Evolutionary conservation across 2,329 filamentous ascomycete genomes (phyloP).

Genomic region (Clonostachys sp.): DNA sequence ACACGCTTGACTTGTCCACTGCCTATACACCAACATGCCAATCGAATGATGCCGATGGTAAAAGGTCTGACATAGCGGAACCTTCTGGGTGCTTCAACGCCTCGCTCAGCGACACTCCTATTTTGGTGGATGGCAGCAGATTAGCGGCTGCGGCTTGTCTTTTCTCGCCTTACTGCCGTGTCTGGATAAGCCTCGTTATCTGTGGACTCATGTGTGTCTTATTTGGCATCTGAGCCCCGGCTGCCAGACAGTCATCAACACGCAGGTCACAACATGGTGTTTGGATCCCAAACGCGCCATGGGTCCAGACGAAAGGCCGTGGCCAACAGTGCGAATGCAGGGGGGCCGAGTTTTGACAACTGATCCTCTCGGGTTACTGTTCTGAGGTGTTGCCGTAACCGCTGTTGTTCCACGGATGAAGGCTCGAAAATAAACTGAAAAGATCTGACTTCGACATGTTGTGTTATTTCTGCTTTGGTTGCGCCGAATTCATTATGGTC

Average conservation of each 20-base stretch:
- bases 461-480: neutral
- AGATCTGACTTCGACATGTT: constrained; percentile 54
- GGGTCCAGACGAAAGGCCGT: constrained; percentile 55
- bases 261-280: constrained; percentile 47
- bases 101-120: neutral
- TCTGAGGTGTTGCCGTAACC: constrained; percentile 30
- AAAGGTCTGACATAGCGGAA: constrained; percentile 56
- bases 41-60: constrained; percentile 55
- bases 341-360: neutral
- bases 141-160: neutral
- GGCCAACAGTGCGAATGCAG: constrained; percentile 34
- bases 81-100: constrained; percentile 27
- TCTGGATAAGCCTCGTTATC: neutral
- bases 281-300: constrained; percentile 27
- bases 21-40: neutral
- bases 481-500: neutral
- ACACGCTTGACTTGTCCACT: neutral
- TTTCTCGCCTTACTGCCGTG: neutral
- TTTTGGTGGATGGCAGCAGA: neutral
- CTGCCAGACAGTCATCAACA: neutral
- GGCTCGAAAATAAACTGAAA: constrained; percentile 60
- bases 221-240: neutral
- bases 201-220: constrained; percentile 1
- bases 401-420: constrained; percentile 44
- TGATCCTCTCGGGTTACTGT: neutral